Percentiles rank a stretch among this genome's conserved stretches.
Conservation (phyloP, 169 alveolate species). For the Plasmodium inui region DNA sequence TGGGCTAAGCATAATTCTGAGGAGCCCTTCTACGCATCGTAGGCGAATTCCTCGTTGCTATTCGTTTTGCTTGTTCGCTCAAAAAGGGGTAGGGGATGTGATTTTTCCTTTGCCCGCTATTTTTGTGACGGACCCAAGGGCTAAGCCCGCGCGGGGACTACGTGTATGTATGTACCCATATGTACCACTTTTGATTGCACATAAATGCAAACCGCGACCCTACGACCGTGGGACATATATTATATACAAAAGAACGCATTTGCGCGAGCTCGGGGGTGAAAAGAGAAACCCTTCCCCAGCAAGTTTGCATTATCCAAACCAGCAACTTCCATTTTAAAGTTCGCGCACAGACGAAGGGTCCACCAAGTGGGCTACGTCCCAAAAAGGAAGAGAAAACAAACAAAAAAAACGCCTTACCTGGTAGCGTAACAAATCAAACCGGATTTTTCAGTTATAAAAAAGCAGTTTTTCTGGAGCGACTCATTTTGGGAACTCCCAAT, state of each 20-base stretch:
- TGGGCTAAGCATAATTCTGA: background rate
- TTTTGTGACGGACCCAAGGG: background rate
- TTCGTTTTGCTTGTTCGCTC: background rate
- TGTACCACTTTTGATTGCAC: background rate
- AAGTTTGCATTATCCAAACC: too few species aligned
- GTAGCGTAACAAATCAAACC: background rate
- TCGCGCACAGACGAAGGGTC: background rate
- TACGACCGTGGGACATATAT: background rate
- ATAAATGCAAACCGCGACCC: background rate
- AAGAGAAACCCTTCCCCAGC: too few species aligned
- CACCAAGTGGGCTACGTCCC: background rate
- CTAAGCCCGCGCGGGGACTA: background rate
- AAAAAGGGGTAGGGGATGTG: background rate
- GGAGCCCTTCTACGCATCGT: background rate
- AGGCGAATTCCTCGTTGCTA: background rate
- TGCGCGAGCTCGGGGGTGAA: background rate
- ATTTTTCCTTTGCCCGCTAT: background rate
- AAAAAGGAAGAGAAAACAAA: background rate
- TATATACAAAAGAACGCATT: background rate
- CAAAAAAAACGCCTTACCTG: background rate
- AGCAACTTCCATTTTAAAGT: background rate
- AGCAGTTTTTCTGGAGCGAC: background rate
- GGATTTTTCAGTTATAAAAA: background rate
- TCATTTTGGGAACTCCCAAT: background rate
- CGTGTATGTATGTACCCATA: background rate